Base-by-base conservation (phyloP, 345 rosid species). In the Lepidium didymum region DNA sequence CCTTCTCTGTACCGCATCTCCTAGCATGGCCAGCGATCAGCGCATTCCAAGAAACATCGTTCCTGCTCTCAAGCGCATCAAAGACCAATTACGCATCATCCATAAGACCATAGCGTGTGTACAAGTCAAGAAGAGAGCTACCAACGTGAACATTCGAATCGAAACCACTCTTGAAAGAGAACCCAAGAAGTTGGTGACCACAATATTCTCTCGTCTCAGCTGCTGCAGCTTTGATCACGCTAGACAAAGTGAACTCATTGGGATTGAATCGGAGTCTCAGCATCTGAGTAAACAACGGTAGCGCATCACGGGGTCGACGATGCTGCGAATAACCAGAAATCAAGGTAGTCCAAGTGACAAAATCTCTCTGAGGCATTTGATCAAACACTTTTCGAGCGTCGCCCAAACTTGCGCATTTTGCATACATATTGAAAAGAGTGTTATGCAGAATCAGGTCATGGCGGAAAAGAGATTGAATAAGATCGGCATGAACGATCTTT, bases 41-140 rank as follows among this genome's bases (percentile, higher is more conserved):
- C 33, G 88, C 84, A 81, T 82, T 87, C 89, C 87, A 85, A 56
- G 94, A 85, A 43, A 87, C 91, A 50, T 82, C 87, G 52, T 83
- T 87, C 75, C 75, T 85, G 58, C 74, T 72, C 58, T 57, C 78
- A 56, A 85, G 59, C 31, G 43, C 65, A 64, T 79, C 73, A 74
- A 87, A 82, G 7, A 84, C 68, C 34, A 72, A 43, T 36, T 33
- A 67, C 1, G 87, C 89, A 56, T 81, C 83, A 7, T 82, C 82
- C 78, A 85, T 73, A 45, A 52, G 67, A 54, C 78, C 89, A 56
- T 64, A 75, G 37, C 86, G 82, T 1, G 86, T 80, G 66, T 87
- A 82, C 83, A 85, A 42, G 58, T 85, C 88, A 38, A 84, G 76
- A 67, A 84, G 76, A 50, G 87, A 77, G 77, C 87, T 85, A 44